Evolutionary conservation across 2,329 filamentous ascomycete species (phyloP), one percentile per base, ranked within the genome.

Genomic region (Xylariaceae sp.): DNA sequence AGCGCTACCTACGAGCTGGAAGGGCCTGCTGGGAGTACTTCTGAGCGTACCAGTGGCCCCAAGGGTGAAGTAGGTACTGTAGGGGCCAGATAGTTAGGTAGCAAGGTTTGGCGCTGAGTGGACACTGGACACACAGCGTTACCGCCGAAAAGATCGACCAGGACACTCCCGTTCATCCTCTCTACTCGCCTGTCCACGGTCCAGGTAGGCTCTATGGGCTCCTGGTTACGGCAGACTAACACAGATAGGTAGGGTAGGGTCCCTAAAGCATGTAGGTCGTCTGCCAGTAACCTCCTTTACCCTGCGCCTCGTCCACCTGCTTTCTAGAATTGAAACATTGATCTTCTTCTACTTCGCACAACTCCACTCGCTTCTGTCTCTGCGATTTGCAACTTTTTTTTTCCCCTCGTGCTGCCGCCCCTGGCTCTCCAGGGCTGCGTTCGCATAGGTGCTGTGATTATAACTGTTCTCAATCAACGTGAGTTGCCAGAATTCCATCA

Each of bases 361-460:
- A 70, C 74, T 72, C 72, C 72, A 72, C 71, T 76, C 70, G 76
- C 71, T 72, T 75, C 74, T 60, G 54, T 60, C 59, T 70, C 68
- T 66, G 69, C 64, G 64, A 64, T 68, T 69, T 63, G 59, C 61
- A 62, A 62, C 59, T 48, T 51, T 60, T 57, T 60, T 57, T 60
- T 61, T 59, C 61, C 64, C 64, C 65, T 61, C 67, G 65, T 62
- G 67, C 67, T 74, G 72, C 67, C 72, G 73, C 71, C 70, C 74
- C 75, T 75, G 75, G 74, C 71, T 73, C 67, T 73, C 75, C 74
- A 75, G 75, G 74, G 70, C 71, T 70, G 74, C 72, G 52, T 67
- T 64, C 60, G 64, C 69, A 70, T 70, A 58, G 57, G 52, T 48
- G 73, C 65, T 77, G 71, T 68, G 64, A 64, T 60, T 71, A 67